Conservation (phyloP, 768 basidiomycete species). For the Lactarius evosmus region DNA sequence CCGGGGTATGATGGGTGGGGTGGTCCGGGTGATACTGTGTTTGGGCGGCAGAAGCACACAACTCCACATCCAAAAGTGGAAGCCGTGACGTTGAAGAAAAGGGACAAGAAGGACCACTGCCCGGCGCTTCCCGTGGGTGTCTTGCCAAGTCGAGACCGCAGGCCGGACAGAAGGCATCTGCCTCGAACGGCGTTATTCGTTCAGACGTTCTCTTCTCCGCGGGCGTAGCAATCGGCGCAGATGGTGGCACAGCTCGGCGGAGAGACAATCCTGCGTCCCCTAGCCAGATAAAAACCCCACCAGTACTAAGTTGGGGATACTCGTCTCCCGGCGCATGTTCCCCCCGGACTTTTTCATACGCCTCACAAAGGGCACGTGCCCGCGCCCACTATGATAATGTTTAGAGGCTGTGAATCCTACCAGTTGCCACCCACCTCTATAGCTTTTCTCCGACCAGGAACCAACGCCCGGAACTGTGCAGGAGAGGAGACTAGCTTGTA, state of each 20-base stretch:
- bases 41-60: background rate
- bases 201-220: conserved; percentile 6
- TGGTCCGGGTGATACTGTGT: conserved; percentile 10
- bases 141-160: conserved; percentile 11
- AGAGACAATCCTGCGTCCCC: conserved; percentile 42
- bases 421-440: conserved; percentile 41
- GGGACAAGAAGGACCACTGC: background rate
- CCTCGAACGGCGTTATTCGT: conserved; percentile 6
- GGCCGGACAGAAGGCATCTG: conserved; percentile 16
- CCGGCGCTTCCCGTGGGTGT: conserved; percentile 15
- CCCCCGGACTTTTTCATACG: conserved; percentile 37
- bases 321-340: conserved; percentile 28
- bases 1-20: background rate
- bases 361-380: conserved; percentile 40
- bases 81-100: conserved; percentile 8
- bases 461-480: conserved; percentile 37
- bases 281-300: conserved; percentile 46
- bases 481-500: conserved; percentile 41
- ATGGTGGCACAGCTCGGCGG: conserved; percentile 31
- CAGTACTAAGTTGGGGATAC: conserved; percentile 36
- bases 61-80: conserved; percentile 19
- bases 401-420: conserved; percentile 5
- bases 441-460: conserved; percentile 46
- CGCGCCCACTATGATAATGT: conserved; percentile 41
- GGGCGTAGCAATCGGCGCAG: conserved; percentile 10